Evolutionary conservation across 2,329 filamentous ascomycete genomes (phyloP).

Genomic region (Fusarium neocosmosporiellum): DNA sequence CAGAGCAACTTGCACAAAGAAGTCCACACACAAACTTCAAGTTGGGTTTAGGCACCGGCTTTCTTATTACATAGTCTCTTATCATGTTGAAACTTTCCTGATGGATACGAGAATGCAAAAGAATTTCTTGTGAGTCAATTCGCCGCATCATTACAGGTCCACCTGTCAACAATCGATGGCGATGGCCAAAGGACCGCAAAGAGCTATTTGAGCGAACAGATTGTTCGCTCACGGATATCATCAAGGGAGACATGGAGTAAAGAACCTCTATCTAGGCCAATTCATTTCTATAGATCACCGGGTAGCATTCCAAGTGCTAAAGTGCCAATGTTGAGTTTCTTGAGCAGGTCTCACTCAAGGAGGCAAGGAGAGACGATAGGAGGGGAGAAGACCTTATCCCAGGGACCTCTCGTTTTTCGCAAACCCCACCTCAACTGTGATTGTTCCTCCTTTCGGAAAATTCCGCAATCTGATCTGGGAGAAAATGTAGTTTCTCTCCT

Average conservation of each 20-base stretch:
- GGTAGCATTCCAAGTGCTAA: neutral
- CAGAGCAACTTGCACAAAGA: neutral
- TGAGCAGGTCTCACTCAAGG: neutral
- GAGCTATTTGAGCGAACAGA: neutral
- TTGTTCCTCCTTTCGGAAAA: neutral
- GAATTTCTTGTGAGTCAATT: neutral
- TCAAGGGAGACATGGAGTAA: too few species aligned
- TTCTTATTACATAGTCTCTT: neutral
- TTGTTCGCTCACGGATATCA: neutral
- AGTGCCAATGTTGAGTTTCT: neutral
- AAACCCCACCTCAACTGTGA: neutral
- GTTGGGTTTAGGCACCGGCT: neutral
- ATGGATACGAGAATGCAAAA: neutral
- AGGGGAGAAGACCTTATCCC: neutral
- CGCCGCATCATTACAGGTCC: neutral
- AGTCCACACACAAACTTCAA: neutral
- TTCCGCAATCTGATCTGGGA: neutral
- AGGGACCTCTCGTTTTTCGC: neutral
- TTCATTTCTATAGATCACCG: neutral
- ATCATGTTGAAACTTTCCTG: neutral
- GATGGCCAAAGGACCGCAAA: neutral
- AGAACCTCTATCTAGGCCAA: rapidly evolving
- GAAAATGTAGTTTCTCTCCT: neutral
- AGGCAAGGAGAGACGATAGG: neutral
- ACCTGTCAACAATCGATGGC: neutral